Percentiles rank a stretch among this genome's conserved stretches.
These are phyloP conservation scores for Trifolium subterraneum DNA, from an alignment of 306 rosid species.

Conservation along the genomic window DNA sequence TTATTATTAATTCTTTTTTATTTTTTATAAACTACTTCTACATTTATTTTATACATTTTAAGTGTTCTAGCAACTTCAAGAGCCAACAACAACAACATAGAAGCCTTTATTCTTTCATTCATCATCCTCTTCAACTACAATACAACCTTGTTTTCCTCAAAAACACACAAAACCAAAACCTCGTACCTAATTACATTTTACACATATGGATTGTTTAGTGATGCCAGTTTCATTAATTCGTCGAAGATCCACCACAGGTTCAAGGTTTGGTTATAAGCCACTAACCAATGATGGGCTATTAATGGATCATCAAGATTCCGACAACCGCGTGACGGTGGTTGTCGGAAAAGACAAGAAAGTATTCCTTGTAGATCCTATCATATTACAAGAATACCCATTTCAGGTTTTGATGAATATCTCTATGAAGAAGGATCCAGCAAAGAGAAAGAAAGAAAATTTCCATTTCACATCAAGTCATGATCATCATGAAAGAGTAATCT, in stretches of 20 bases:
- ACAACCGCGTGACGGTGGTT: constrained; percentile 68
- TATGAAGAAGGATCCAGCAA: constrained; percentile 41
- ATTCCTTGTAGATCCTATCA: constrained; percentile 78
- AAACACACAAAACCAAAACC: not conserved
- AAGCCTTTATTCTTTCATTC: not conserved
- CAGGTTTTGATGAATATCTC: constrained; percentile 62
- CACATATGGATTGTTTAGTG: constrained; percentile 80
- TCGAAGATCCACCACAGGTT: constrained; percentile 51
- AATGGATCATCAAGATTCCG: constrained; percentile 41
- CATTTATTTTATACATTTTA: not conserved
- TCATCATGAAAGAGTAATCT: constrained; percentile 46
- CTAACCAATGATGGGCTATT: constrained; percentile 42
- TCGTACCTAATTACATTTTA: not conserved
- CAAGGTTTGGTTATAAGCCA: constrained; percentile 55
- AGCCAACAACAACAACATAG: not conserved
- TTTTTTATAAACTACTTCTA: no score
- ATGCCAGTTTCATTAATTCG: constrained; percentile 65
- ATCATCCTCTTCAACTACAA: not conserved
- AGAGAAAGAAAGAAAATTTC: not conserved
- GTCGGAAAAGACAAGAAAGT: constrained; percentile 85
- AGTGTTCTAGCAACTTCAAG: not conserved
- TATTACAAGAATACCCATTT: constrained; percentile 77
- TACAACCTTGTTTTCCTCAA: not conserved
- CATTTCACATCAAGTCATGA: constrained; percentile 4
- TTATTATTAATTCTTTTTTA: no score